Base-by-base conservation (phyloP, 23 red algal species). In the Agarophyton chilense region DNA sequence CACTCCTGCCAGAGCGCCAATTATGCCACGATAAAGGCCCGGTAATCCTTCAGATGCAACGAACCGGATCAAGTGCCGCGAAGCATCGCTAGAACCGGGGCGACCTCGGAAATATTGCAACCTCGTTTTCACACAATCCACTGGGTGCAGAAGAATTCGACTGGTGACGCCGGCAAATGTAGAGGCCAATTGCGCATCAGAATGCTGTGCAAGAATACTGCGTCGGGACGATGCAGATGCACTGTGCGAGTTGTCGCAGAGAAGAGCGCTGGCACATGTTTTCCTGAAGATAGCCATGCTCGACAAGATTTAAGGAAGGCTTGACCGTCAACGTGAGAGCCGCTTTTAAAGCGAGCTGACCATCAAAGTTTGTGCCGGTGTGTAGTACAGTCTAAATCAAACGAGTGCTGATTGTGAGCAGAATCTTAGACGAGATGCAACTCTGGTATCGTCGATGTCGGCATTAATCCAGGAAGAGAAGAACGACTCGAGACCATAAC, bases 51-150 rank as follows among this genome's bases (percentile, higher is more conserved):
- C 92, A 9, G 50, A 36, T 47, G 52, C 55, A 79, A 94, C 71
- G 62, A 94, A 94, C 6, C 78, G 60, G 64, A 78, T 50, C 35
- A 94, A 34, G 8, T 66, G 40, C 17, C 52, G 36, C 33, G 44
- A 39, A 7, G 57, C 52, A 70, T 83, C 73, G 46, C 32, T 41
- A 83, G 50, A 65, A 57, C 70, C 74, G 74, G 81, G 74, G 29
- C 62, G 51, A 25, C 66, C 54, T 8, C 92, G 92, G 17, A 94
- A 33, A 52, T 81, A 74, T 61, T 98, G 96, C 54, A 93, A 66
- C 16, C 96, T 55, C 19, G 92, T 95, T 52, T 95, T 98, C 35
- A 98, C 79, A 38, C 81, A 89, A 52, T 98, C 96, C 11, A 98
- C 49, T 14, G 96, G 96, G 88, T 95, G 92, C 81, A 98, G 64